Evolutionary conservation across 2,329 filamentous ascomycete genomes (phyloP).

Genomic region (Trichocomaceae sp.): DNA sequence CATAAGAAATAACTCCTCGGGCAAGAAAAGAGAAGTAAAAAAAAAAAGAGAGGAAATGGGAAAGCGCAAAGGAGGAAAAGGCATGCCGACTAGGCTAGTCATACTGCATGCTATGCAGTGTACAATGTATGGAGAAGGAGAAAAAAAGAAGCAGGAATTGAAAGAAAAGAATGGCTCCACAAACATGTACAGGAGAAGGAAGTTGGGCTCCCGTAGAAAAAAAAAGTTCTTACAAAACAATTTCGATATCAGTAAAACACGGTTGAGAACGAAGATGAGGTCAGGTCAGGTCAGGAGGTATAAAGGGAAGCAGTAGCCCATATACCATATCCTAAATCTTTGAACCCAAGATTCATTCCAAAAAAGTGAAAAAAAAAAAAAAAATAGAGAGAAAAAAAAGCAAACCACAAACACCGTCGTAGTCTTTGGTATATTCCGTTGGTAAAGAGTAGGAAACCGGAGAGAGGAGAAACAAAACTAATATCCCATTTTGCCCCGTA

Average conservation of each 20-base stretch:
- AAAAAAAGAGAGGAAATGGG: background rate
- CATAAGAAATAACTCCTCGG: background rate
- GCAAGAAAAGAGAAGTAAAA: background rate
- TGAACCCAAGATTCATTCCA: background rate
- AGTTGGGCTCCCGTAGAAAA: background rate
- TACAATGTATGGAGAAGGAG: background rate
- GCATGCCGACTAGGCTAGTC: slow-evolving; percentile 3
- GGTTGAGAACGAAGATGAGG: background rate
- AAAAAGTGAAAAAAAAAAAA: background rate
- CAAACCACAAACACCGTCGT: background rate
- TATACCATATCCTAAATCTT: background rate
- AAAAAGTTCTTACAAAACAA: background rate
- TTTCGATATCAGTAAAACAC: background rate
- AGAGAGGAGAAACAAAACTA: background rate
- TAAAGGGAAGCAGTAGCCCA: background rate
- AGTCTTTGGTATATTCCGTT: background rate
- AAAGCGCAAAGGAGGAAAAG: background rate
- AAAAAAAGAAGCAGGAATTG: background rate
- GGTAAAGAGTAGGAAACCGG: background rate
- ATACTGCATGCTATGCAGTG: slow-evolving; percentile 3
- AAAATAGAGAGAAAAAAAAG: background rate
- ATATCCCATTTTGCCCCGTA: background rate
- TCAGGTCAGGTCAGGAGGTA: background rate
- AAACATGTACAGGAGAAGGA: background rate
- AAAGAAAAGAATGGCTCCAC: too few species aligned